Percentiles rank a stretch among this genome's conserved stretches.
These are phyloP conservation scores for Dendrobium catenatum DNA, from an alignment of 106 monocot genomes.

Conservation along the genomic window DNA sequence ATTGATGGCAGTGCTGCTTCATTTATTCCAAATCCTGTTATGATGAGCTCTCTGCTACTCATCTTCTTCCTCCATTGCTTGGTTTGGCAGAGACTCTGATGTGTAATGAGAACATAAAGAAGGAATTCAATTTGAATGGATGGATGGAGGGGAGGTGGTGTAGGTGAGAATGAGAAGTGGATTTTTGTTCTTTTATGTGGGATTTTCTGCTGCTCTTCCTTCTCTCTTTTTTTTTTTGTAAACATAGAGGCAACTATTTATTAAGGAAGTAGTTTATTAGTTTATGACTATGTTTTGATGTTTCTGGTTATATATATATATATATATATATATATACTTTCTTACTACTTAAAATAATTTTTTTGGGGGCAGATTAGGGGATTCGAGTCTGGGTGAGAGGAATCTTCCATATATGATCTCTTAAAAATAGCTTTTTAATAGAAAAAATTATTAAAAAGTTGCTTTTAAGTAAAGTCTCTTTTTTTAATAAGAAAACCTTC, in stretches of 20 bases:
- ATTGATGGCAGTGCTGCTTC: constrained; percentile 12
- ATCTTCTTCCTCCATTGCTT: constrained; percentile 5
- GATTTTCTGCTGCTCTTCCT: neutral
- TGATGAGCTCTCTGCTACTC: neutral
- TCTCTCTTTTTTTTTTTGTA: neutral
- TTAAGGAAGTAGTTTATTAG: neutral
- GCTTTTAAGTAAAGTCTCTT: no score
- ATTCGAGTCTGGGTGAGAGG: no score
- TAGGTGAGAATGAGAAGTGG: neutral
- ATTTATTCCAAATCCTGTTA: constrained; percentile 2
- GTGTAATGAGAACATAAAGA: neutral
- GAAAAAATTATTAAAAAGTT: no score
- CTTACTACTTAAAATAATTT: no score
- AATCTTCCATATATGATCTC: no score
- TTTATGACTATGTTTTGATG: neutral
- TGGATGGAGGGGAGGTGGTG: neutral
- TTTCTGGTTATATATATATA: neutral
- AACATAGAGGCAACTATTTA: neutral
- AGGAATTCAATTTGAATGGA: neutral
- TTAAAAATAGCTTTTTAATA: no score
- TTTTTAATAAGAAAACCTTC: no score
- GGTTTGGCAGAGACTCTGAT: neutral
- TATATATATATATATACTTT: neutral
- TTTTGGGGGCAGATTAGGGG: no score
- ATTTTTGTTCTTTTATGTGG: neutral